Evolutionary conservation across 2,329 filamentous ascomycete genomes (phyloP), one percentile per base, ranked within the genome.

Genomic region (Neofusicoccum cordaticola): DNA sequence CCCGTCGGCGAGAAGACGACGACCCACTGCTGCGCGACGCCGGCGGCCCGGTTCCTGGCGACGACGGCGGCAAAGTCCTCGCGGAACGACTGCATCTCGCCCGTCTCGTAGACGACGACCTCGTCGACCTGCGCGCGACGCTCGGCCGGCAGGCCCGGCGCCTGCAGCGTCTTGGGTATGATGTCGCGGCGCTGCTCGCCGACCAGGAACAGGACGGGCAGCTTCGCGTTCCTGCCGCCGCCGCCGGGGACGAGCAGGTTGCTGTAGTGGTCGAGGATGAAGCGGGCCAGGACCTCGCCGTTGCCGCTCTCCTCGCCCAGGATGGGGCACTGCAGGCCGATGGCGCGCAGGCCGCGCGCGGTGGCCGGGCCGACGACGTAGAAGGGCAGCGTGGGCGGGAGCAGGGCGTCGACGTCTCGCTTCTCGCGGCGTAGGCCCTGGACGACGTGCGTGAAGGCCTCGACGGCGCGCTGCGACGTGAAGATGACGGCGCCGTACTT

Each of bases 151-250:
- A 93, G 77, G 0, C 73, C 70, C 0, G 80, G 73, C 44, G 85
- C 84, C 82, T 88, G 90, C 42, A 98, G 80, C 1, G 86, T 92
- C 70, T 86, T 91, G 1, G 95, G 93, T 68, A 99, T 97, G 68
- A 97, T 87, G 74, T 98, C 95, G 50, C 95, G 83, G 63, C 93
- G 86, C 74, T 93, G 91, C 74, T 97, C 94, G 19, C 95, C 95
- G 0, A 96, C 93, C 13, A 96, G 84, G 75, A 98, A 99, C 0
- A 98, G 80, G 4, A 98, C 76, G 0, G 90, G 85, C 0, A 84
- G 87, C 70, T 87, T 86, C 13, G 63, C 53, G 7, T 74, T 68
- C 4, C 74, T 62, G 65, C 69, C 69, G 35, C 71, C 72, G 4
- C 27, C 45, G n/a, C 8, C 17, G 17, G 69, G 70, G 34, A 31